Base-by-base conservation (phyloP, 2,329 filamentous ascomycete species). In the Domatiomyces globalis region DNA sequence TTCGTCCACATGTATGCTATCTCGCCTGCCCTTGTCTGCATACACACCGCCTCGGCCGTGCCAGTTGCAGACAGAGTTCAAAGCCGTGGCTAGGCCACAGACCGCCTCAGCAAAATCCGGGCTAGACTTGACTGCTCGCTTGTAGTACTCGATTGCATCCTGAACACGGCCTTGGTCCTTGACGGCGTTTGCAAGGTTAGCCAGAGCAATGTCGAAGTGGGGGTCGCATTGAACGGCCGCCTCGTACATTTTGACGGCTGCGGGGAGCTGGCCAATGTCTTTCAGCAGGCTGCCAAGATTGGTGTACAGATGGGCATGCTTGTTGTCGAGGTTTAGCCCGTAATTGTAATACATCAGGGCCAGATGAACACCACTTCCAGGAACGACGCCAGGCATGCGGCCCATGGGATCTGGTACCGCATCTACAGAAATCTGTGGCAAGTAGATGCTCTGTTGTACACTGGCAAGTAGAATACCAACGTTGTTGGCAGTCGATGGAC, bases 1-100 rank as follows among this genome's bases (percentile, higher is more conserved):
- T 0, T 87, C 83, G 61, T 94, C 82, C 19, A 98, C 89, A 65
- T 98, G 92, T 86, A 92, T 96, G 43, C 87, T 81, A 66, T 98
- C 92, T 56, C 83, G 81, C 59, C 75, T 79, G 7, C 85, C 87
- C 49, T 73, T 74, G 49, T 82, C 76, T n/a, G 86, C 76, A 22
- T 86, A 74, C 45, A 94, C 83, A 1, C 92, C 92, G 54, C 92
- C 92, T 56, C 92, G 81, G 27, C 87, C 87, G 61, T 79, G 78
- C 92, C 92, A 98, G 62, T 90, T 85, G 65, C 92, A 98, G 5
- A 98, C 89, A 5, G 92, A 96, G 64, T 95, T 96, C 49, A 98
- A 73, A 1, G 92, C 90, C 53, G 94, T 96, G 1, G 88, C 89
- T 49, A 98, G 76, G 6, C 92, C 92, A 66, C 92, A 98, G 0